These are phyloP conservation scores for Kalanchoe fedtschenkoi DNA, from an alignment of 164 flowering plant genomes.

Conservation along the genomic window DNA sequence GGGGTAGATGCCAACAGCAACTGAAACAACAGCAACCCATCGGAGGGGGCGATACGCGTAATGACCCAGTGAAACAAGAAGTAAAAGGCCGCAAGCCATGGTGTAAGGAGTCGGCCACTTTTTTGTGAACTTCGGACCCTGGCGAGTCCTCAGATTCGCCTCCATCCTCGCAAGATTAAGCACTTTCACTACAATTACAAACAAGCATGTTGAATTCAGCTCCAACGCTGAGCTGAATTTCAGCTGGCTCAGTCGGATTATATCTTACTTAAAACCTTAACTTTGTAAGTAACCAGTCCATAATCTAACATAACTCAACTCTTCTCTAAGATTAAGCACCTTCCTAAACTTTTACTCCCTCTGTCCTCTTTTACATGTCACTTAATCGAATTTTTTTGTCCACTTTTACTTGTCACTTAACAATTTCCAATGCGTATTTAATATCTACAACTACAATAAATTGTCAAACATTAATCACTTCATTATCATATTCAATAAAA, in stretches of 20 bases:
- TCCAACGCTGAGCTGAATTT: too few species aligned
- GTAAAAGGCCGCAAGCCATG: conserved; percentile 42
- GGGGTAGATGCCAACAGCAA: conserved; percentile 51
- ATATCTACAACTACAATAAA: not conserved
- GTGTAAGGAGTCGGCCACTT: conserved; percentile 84
- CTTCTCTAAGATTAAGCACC: too few species aligned
- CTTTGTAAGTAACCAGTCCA: too few species aligned
- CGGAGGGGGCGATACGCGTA: conserved; percentile 41
- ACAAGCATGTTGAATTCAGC: too few species aligned
- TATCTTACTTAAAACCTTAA: too few species aligned
- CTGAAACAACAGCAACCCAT: conserved; percentile 65
- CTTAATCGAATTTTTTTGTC: too few species aligned
- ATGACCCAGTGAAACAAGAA: conserved; percentile 39
- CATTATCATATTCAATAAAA: not conserved
- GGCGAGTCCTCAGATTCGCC: conserved; percentile 45
- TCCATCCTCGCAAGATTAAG: conserved; percentile 74
- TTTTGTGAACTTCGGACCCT: conserved; percentile 14
- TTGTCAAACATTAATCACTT: not conserved
- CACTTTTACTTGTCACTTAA: too few species aligned
- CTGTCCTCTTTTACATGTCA: too few species aligned
- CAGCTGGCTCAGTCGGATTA: too few species aligned
- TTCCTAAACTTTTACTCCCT: too few species aligned
- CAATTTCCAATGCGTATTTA: too few species aligned
- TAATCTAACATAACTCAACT: too few species aligned
- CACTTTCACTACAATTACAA: conserved; percentile 62